Evolutionary conservation across 1,284 basidiomycete genomes (phyloP), one percentile per base, ranked within the genome.

Genomic region (Apiotrichum montevideense): DNA sequence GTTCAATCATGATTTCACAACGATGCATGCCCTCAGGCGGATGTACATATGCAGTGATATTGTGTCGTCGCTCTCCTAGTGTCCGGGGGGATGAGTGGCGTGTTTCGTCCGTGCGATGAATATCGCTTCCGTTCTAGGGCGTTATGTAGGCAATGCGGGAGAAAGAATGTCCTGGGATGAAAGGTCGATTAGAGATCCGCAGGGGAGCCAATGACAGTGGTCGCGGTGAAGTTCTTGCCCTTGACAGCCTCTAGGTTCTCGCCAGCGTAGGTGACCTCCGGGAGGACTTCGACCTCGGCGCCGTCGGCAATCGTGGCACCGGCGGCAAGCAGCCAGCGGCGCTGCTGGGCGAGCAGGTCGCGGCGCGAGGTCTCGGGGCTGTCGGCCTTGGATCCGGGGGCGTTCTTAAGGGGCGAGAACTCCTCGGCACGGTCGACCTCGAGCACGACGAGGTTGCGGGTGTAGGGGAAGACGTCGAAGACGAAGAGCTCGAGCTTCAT

Each of bases 401-500:
- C 95, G 69, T 99, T 99, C 82, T 99, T 99, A 69, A 99, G 79
- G 37, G 94, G 94, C 63, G 88, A 92, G 70, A 99, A 99, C 78
- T 98, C 95, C 59, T 95, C 90, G 59, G 81, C 80, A 51, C 96
- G 82, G 51, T 84, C 83, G 43, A 97, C 92, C 75, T 98, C 94
- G 72, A 98, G 79, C 35, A 98, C 90, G 42, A 87, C 84, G 58
- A 98, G 90, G 55, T 79, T 81, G 67, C 85, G 78, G 46, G 90
- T 90, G 79, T 86, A 93, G 6, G 96, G 95, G 81, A 99, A 98
- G 50, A 99, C 96, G 78, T 99, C 95, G 70, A 98, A 99, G 51
- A 99, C 88, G 78, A 98, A 99, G 77, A 97, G 81, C 78, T 99
- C 96, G 64, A 99, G 84, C 79, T 99, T 99, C 90, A 98, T 96